Conservation (phyloP, 768 basidiomycete species). For the Pholiota conissans region DNA sequence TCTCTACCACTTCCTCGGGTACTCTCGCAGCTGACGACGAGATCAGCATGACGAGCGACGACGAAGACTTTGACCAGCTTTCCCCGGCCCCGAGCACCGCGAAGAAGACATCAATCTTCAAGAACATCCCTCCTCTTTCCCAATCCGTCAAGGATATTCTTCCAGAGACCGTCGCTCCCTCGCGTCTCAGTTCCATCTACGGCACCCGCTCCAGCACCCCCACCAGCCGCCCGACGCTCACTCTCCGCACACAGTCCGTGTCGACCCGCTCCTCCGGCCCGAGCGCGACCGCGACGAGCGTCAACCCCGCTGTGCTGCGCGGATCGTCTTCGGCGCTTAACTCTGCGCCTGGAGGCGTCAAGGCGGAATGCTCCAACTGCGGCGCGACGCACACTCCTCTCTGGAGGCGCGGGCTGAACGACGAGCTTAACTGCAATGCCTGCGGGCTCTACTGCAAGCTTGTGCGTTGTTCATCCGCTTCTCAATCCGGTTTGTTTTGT, state of each 20-base stretch:
- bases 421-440: conserved; percentile 88
- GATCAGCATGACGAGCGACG: conserved; percentile 30
- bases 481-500: too few species aligned
- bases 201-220: conserved; percentile 47
- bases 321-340: conserved; percentile 28
- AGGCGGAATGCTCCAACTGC: conserved; percentile 87
- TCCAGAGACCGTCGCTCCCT: conserved; percentile 57
- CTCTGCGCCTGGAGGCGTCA: conserved; percentile 56
- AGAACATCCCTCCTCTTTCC: conserved; percentile 35
- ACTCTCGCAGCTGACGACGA: conserved; percentile 29
- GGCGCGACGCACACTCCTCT: conserved; percentile 88
- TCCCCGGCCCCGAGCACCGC: conserved; percentile 32
- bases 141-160: conserved; percentile 41
- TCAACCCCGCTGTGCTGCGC: conserved; percentile 45
- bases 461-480: conserved; percentile 43
- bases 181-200: conserved; percentile 56
- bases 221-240: conserved; percentile 54
- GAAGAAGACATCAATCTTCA: conserved; percentile 27
- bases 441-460: conserved; percentile 87
- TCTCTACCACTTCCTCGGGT: conserved; percentile 11
- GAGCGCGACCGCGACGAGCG: conserved; percentile 62
- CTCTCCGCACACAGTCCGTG: conserved; percentile 56
- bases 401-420: conserved; percentile 84
- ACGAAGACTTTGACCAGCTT: conserved; percentile 32
- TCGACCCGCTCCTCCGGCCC: conserved; percentile 57